Conservation (phyloP, 2,329 filamentous ascomycete species). For the Clarireedia paspali region DNA sequence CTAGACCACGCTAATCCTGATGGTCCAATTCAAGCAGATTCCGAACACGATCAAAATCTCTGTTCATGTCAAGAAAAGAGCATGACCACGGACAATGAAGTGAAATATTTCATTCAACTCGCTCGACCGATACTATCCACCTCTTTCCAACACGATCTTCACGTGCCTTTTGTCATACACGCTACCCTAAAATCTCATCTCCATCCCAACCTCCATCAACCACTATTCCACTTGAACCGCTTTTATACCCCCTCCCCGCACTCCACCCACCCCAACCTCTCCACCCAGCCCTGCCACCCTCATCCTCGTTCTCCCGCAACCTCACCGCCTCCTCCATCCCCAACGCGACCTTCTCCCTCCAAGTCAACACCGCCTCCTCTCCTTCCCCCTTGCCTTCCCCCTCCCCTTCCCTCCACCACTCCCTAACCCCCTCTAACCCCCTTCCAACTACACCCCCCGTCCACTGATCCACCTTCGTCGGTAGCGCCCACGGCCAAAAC, state of each 20-base stretch:
- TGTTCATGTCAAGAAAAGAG: no score
- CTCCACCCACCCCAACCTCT: background rate
- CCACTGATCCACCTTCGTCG: slow-evolving; percentile 57
- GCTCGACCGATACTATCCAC: no score
- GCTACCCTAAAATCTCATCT: background rate
- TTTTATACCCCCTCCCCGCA: background rate
- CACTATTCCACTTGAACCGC: background rate
- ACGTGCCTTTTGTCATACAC: background rate
- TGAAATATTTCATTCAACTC: no score
- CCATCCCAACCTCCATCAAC: background rate
- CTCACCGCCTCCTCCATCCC: background rate
- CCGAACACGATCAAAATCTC: no score
- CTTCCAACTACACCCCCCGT: slow-evolving; percentile 22
- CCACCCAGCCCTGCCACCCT: background rate
- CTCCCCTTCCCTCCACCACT: background rate
- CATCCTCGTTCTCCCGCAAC: background rate
- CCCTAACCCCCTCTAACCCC: background rate
- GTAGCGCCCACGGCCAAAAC: slow-evolving; percentile 51
- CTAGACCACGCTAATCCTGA: no score
- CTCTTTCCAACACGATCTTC: no score
- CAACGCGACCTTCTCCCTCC: background rate
- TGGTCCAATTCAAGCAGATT: no score
- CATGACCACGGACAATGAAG: no score
- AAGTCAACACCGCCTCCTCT: background rate
- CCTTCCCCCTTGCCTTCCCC: background rate